A percentile compares a stretch with the other conserved stretches of the same genome.
Conservation (phyloP, 179 eudicot species). For the Beta macrorhiza region DNA sequence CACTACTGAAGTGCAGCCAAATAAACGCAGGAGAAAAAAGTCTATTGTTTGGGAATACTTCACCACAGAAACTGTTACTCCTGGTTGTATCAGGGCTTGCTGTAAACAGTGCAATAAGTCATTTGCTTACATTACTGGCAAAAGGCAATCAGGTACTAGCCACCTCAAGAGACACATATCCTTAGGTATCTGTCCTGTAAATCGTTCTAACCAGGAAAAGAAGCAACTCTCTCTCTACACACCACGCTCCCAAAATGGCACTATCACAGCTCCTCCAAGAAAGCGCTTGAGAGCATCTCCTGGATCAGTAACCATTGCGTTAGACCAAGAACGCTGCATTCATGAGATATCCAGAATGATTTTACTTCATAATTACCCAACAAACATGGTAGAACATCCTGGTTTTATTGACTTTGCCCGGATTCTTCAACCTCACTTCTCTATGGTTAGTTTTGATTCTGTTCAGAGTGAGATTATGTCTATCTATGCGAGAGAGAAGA, state of each 20-base stretch:
- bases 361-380: conserved; percentile 50
- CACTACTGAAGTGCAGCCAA: conserved; percentile 37
- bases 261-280: conserved; percentile 43
- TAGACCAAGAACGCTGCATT: conserved; percentile 45
- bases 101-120: conserved; percentile 84
- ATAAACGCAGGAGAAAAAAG: conserved; percentile 63
- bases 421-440: conserved; percentile 50
- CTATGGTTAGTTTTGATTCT: conserved; percentile 37
- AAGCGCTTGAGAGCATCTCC: conserved; percentile 55
- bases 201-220: conserved; percentile 40
- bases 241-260: conserved; percentile 33
- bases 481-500: conserved; percentile 41
- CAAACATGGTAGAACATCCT: conserved; percentile 47
- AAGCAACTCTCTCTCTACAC: conserved; percentile 28
- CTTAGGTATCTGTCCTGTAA: conserved; percentile 63
- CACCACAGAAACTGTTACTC: conserved; percentile 48
- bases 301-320: conserved; percentile 36
- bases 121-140: conserved; percentile 73
- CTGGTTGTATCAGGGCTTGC: conserved; percentile 57
- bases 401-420: conserved; percentile 46
- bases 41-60: conserved; percentile 92
- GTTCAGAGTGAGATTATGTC: conserved; percentile 41
- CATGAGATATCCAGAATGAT: conserved; percentile 57
- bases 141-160: conserved; percentile 85
- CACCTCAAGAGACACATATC: conserved; percentile 85